Evolutionary conservation across 2,329 filamentous ascomycete genomes (phyloP).

Genomic region (Didymella keratinophila): DNA sequence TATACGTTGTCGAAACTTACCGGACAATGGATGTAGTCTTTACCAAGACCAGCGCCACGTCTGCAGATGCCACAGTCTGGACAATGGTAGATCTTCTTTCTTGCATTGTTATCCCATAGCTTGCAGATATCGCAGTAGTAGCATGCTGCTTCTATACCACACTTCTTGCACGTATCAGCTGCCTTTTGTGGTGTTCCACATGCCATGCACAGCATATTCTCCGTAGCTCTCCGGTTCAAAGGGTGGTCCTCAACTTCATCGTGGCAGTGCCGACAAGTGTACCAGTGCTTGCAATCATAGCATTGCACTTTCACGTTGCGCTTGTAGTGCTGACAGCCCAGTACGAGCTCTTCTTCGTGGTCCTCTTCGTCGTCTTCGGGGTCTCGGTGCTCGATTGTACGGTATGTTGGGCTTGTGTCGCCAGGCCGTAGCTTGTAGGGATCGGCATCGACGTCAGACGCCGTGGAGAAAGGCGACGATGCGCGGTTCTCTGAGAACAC

Average conservation of each 20-base stretch:
- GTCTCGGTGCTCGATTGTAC: conserved; percentile 27
- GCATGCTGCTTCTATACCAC: conserved; percentile 78
- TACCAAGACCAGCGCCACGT: conserved; percentile 87
- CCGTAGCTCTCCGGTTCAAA: conserved; percentile 82
- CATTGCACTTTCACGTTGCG: conserved; percentile 97
- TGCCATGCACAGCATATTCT: conserved; percentile 97
- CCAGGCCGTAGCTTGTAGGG: conserved; percentile 47
- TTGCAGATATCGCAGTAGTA: conserved; percentile 97
- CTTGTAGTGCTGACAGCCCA: conserved; percentile 93
- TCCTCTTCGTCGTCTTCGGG: conserved; percentile 59
- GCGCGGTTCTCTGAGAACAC: conserved; percentile 45
- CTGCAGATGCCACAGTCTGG: conserved; percentile 95
- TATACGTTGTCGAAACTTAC: conserved; percentile 57
- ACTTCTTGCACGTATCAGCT: conserved; percentile 78
- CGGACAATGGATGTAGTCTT: conserved; percentile 99
- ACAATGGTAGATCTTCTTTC: conserved; percentile 95
- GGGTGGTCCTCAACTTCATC: conserved; percentile 81
- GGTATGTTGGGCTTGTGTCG: conserved; percentile 44
- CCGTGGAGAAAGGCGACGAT: conserved; percentile 46
- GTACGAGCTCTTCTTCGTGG: conserved; percentile 55
- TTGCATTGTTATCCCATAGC: conserved; percentile 92
- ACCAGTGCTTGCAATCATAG: conserved; percentile 87
- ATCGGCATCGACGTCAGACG: conserved; percentile 44
- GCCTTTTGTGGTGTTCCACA: conserved; percentile 86
- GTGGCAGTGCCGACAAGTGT: conserved; percentile 94